phyloP scores from a whole-genome alignment of 805 yeast species.

The Candida corydali region DNA sequence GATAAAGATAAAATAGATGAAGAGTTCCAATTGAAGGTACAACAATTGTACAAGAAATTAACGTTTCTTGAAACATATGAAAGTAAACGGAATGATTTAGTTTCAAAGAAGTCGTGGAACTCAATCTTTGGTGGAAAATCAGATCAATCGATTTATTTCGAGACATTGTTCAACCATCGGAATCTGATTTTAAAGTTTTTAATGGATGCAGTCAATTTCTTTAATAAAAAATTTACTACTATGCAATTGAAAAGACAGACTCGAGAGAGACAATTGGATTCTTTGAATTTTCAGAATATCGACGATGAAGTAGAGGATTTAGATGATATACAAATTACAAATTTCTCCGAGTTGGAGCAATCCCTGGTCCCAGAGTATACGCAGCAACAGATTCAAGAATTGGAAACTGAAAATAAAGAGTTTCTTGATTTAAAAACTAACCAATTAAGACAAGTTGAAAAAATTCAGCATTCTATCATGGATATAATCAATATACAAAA shows the following conservation, averaged over 20 bases:
- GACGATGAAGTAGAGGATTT: constrained; percentile 22
- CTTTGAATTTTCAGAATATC: constrained; percentile 38
- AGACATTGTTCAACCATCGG: constrained; percentile 42
- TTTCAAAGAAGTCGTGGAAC: constrained; percentile 4
- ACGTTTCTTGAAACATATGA: constrained; percentile 52
- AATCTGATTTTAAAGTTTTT: constrained; percentile 47
- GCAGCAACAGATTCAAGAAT: constrained; percentile 54
- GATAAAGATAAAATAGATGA: constrained; percentile 57
- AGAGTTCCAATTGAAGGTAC: constrained; percentile 49
- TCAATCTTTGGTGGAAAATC: constrained; percentile 30
- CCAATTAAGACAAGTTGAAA: constrained; percentile 56
- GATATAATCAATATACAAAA: constrained; percentile 75
- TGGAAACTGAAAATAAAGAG: constrained; percentile 58
- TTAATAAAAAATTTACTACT: constrained; percentile 42
- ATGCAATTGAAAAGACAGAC: constrained; percentile 48
- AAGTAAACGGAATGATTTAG: constrained; percentile 31
- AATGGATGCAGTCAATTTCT: constrained; percentile 37
- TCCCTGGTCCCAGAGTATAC: constrained; percentile 17
- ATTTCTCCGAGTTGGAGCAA: neutral
- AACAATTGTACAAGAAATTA: constrained; percentile 48
- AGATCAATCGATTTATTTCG: constrained; percentile 25
- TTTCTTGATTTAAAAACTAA: constrained; percentile 52
- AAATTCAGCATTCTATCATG: constrained; percentile 56
- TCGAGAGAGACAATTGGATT: constrained; percentile 33
- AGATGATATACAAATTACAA: constrained; percentile 4